Percentiles rank a stretch among this genome's conserved stretches.
Evolutionary conservation across 768 basidiomycete species (phyloP).

Genomic region (Suillus subluteus): DNA sequence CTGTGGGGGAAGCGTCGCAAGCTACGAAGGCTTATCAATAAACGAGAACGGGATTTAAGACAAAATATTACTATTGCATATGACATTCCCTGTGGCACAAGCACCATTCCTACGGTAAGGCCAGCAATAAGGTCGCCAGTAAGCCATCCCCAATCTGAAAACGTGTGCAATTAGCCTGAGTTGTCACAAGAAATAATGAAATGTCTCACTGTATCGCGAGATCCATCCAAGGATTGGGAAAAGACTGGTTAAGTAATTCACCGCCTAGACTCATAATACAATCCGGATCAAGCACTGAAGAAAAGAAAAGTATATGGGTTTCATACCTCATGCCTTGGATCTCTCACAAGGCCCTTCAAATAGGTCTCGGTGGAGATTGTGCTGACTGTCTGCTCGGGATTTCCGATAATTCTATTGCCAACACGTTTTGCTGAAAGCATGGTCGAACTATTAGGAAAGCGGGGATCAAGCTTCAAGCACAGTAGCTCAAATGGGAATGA

Average conservation of each 20-base stretch:
- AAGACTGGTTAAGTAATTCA: slow-evolving; percentile 66
- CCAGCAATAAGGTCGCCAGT: slow-evolving; percentile 89
- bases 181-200: background rate
- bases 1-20: slow-evolving; percentile 81
- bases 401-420: slow-evolving; percentile 60
- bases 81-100: slow-evolving; percentile 94
- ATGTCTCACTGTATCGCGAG: slow-evolving; percentile 75
- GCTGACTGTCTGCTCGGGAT: slow-evolving; percentile 63
- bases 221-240: slow-evolving; percentile 91
- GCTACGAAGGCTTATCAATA: slow-evolving; percentile 43
- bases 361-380: slow-evolving; percentile 64
- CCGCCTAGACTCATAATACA: slow-evolving; percentile 45
- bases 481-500: background rate
- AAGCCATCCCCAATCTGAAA: slow-evolving; percentile 74
- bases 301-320: slow-evolving; percentile 7
- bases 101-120: slow-evolving; percentile 91
- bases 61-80: slow-evolving; percentile 64
- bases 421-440: slow-evolving; percentile 50
- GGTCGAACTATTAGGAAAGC: background rate
- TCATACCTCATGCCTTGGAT: slow-evolving; percentile 55
- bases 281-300: background rate
- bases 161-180: background rate
- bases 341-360: slow-evolving; percentile 39
- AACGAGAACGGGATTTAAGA: background rate
- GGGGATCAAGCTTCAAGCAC: background rate